phyloP scores from a whole-genome alignment of 768 basidiomycete species.

The Macrolepiota fuliginosa region DNA sequence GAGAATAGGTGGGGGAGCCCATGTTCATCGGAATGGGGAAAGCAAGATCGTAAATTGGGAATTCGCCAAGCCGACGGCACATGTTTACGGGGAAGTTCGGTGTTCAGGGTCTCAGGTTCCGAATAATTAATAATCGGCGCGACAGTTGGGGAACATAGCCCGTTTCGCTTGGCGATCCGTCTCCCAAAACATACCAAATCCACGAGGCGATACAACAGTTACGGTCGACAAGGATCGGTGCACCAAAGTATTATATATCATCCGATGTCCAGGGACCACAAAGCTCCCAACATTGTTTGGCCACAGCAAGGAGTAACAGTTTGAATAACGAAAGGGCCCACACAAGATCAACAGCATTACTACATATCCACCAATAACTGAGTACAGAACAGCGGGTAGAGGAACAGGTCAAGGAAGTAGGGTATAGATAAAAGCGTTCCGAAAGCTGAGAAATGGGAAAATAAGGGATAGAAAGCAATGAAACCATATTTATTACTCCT shows the following conservation, averaged over 20 bases:
- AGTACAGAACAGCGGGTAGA: background rate
- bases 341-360: background rate
- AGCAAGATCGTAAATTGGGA: conserved; percentile 48
- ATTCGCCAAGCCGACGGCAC: conserved; percentile 56
- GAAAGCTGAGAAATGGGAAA: background rate
- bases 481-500: background rate
- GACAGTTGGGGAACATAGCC: no score
- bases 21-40: conserved; percentile 49
- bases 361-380: background rate
- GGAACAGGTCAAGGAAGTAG: background rate
- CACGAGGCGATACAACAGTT: background rate
- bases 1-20: conserved; percentile 46
- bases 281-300: background rate
- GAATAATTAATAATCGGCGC: no score
- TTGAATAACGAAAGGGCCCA: background rate
- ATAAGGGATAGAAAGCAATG: background rate
- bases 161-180: background rate
- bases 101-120: no score
- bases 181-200: background rate
- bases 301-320: no score
- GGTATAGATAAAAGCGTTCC: background rate
- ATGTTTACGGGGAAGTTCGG: conserved; percentile 64
- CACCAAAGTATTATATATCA: background rate
- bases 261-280: background rate
- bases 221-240: background rate